Evolutionary conservation across 2,329 filamentous ascomycete genomes (phyloP).

Genomic region (Torrubiella hemipterigena): DNA sequence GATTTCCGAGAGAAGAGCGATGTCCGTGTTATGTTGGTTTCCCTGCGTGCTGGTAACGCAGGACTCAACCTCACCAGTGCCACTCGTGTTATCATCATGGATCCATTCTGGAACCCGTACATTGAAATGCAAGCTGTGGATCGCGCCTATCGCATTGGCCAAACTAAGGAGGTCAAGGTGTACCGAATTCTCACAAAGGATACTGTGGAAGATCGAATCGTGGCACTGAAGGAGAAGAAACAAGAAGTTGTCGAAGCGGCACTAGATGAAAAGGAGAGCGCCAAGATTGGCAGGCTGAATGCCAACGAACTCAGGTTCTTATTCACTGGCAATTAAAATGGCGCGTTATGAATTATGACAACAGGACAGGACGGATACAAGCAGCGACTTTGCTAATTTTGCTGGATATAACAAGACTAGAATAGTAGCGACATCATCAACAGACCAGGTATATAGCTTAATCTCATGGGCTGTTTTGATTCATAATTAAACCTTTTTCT

Average conservation of each 20-base stretch:
- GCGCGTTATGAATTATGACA: too few relatives aligned
- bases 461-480: too few relatives aligned
- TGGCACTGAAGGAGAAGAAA: constrained; percentile 68
- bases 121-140: constrained; percentile 89
- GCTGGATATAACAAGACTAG: too few relatives aligned
- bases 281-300: constrained; percentile 54
- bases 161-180: constrained; percentile 60
- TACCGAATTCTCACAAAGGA: constrained; percentile 66
- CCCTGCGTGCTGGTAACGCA: constrained; percentile 68
- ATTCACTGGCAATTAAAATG: too few relatives aligned
- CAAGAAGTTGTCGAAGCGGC: constrained; percentile 64
- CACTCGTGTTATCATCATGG: constrained; percentile 77
- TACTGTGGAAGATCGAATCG: constrained; percentile 82
- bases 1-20: constrained; percentile 52
- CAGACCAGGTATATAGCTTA: too few relatives aligned
- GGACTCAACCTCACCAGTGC: constrained; percentile 78
- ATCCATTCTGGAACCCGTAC: constrained; percentile 91
- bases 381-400: too few relatives aligned
- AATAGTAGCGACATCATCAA: too few relatives aligned
- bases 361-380: too few relatives aligned
- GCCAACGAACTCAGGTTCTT: constrained; percentile 57
- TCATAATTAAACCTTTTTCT: too few relatives aligned
- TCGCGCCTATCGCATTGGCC: constrained; percentile 79
- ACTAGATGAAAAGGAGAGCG: constrained; percentile 62
- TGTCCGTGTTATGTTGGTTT: constrained; percentile 69